A percentile compares a stretch with the other conserved stretches of the same genome.
Conservation (phyloP, 148 eudicot species). For the Dianthus caryophyllus region DNA sequence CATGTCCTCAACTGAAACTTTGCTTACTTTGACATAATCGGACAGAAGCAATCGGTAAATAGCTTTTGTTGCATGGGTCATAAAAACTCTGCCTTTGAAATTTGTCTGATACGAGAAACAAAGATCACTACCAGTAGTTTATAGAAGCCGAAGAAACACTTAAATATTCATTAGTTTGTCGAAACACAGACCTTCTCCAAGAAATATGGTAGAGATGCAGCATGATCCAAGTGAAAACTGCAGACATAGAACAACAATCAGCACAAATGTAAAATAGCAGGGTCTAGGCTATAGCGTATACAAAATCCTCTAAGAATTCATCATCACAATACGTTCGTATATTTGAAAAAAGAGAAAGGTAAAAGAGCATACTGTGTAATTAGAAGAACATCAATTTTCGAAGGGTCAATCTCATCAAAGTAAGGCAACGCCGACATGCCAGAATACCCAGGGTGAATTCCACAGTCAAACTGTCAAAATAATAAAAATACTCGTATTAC, state of each 20-base stretch:
- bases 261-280: not conserved
- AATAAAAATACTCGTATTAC: not conserved
- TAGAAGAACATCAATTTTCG: slow-evolving; percentile 80
- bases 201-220: slow-evolving; percentile 97
- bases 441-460: slow-evolving; percentile 90
- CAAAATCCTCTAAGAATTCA: no score
- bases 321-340: no score
- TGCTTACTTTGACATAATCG: slow-evolving; percentile 96
- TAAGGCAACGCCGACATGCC: slow-evolving; percentile 97
- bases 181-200: slow-evolving; percentile 73
- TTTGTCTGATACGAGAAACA: slow-evolving; percentile 45
- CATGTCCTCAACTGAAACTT: slow-evolving; percentile 98
- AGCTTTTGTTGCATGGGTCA: slow-evolving; percentile 98
- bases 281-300: no score
- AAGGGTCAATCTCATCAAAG: slow-evolving; percentile 95
- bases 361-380: slow-evolving; percentile 64
- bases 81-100: slow-evolving; percentile 85
- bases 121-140: slow-evolving; percentile 7
- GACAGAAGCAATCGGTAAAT: slow-evolving; percentile 83
- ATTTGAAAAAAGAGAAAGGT: not conserved
- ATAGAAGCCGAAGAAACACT: not conserved
- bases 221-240: slow-evolving; percentile 99
- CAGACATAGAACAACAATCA: slow-evolving; percentile 16
- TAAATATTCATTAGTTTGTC: not conserved
- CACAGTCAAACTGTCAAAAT: slow-evolving; percentile 73